These are phyloP conservation scores for Inonotus obliquus DNA, from an alignment of 1,284 basidiomycete species.

Conservation along the genomic window DNA sequence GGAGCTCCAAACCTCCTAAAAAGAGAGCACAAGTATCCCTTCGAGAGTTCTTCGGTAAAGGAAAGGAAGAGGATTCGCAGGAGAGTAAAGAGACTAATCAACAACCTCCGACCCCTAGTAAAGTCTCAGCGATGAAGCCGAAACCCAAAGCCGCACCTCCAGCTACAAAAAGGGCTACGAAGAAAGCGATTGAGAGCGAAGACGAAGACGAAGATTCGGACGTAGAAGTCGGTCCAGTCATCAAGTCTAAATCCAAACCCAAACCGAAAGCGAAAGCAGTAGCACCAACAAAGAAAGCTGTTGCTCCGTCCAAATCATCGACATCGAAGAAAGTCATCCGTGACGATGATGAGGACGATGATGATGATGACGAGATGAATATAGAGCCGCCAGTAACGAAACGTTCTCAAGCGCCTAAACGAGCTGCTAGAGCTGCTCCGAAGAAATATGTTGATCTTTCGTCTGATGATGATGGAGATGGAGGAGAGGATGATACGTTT, in stretches of 20 bases:
- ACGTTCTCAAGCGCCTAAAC: constrained; percentile 30
- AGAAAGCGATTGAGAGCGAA: constrained; percentile 8
- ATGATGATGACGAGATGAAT: constrained; percentile 24
- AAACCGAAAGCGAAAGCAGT: too few species aligned
- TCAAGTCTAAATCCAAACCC: constrained; percentile 10
- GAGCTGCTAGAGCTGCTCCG: constrained; percentile 31
- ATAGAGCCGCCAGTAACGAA: constrained; percentile 24
- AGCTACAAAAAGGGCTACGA: constrained; percentile 17
- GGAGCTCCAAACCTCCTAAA: constrained; percentile 24
- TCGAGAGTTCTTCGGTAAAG: constrained; percentile 10
- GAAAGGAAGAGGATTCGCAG: constrained; percentile 7
- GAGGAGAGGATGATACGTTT: constrained; percentile 24
- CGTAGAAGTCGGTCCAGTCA: not conserved
- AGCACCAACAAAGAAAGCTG: constrained; percentile 14
- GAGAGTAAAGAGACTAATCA: too few species aligned
- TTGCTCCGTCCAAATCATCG: constrained; percentile 8
- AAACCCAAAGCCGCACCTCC: constrained; percentile 15
- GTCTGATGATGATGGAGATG: constrained; percentile 32
- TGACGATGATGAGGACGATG: constrained; percentile 20
- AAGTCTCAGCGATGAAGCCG: constrained; percentile 12
- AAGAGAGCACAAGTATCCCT: constrained; percentile 18
- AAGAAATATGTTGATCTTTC: constrained; percentile 38
- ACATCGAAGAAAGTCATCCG: constrained; percentile 22
- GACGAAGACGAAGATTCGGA: constrained; percentile 5
- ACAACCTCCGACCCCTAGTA: constrained; percentile 10